Evolutionary conservation across 257 asterid genomes (phyloP).

Genomic region (Solanum appendiculatum): DNA sequence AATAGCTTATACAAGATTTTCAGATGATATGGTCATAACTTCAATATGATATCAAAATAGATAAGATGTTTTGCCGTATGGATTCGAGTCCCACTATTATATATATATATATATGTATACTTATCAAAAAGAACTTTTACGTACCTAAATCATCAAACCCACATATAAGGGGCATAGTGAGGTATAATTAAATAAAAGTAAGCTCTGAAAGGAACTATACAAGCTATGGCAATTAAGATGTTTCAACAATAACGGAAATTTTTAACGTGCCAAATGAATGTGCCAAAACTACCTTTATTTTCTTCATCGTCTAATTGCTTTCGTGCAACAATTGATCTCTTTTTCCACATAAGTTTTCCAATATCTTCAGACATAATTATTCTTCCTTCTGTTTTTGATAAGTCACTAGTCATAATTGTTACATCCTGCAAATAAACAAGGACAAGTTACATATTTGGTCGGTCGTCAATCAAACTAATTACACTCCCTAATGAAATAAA

Average conservation of each 20-base stretch:
- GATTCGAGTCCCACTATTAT: neutral
- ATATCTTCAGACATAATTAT: neutral
- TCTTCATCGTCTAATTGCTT: neutral
- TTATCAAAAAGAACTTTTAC: neutral
- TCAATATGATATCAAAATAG: neutral
- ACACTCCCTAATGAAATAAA: neutral
- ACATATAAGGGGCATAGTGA: neutral
- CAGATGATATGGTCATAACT: neutral
- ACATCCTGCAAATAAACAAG: slow-evolving; percentile 17
- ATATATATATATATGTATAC: neutral
- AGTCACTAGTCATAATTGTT: neutral
- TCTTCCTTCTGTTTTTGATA: neutral
- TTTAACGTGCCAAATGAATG: neutral
- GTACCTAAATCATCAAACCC: neutral
- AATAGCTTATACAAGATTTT: neutral
- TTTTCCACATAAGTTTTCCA: neutral
- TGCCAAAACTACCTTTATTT: neutral
- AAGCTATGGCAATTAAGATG: neutral
- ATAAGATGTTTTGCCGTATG: neutral
- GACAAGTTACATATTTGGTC: neutral
- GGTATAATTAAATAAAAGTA: neutral
- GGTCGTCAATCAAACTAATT: neutral
- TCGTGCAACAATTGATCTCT: neutral
- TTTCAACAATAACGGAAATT: neutral
- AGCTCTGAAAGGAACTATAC: neutral